phyloP scores from a whole-genome alignment of 441 rosid species.

The Eutrema salsugineum region DNA sequence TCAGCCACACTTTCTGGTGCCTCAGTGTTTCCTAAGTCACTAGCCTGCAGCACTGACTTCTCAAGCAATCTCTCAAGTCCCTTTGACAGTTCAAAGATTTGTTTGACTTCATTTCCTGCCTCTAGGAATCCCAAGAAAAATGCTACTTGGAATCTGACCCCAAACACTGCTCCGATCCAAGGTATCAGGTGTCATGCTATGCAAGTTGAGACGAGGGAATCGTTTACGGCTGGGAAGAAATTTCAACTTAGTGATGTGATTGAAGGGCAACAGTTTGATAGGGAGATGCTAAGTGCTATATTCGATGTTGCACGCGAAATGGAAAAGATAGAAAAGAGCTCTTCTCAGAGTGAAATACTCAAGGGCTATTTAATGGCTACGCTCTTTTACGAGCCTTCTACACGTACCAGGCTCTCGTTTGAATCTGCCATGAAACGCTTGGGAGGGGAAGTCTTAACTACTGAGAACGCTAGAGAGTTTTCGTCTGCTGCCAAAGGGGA shows the following conservation, averaged over 20 bases:
- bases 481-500: slow-evolving; percentile 99
- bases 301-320: slow-evolving; percentile 82
- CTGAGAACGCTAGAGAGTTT: slow-evolving; percentile 96
- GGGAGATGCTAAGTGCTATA: slow-evolving; percentile 67
- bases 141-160: slow-evolving; percentile 19
- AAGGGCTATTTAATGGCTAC: slow-evolving; percentile 95
- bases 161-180: slow-evolving; percentile 5
- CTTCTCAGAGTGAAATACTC: slow-evolving; percentile 73
- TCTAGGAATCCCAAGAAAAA: slow-evolving; percentile 17
- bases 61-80: slow-evolving; percentile 19
- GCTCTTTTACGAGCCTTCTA: slow-evolving; percentile 96
- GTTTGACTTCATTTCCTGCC: slow-evolving; percentile 1
- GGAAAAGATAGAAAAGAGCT: slow-evolving; percentile 78
- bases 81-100: slow-evolving; percentile 14
- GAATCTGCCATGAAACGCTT: slow-evolving; percentile 96
- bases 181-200: slow-evolving; percentile 39
- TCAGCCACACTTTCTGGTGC: slow-evolving; percentile 24
- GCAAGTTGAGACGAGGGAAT: slow-evolving; percentile 30
- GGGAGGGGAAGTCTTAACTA: slow-evolving; percentile 95
- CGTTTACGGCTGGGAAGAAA: slow-evolving; percentile 41
- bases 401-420: slow-evolving; percentile 93
- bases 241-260: slow-evolving; percentile 83
- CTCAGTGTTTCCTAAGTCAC: slow-evolving; percentile 26
- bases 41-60: slow-evolving; percentile 21
- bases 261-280: slow-evolving; percentile 92